These are phyloP conservation scores for Leptographium wingfieldii DNA, from an alignment of 2,329 filamentous ascomycete species.

Conservation along the genomic window DNA sequence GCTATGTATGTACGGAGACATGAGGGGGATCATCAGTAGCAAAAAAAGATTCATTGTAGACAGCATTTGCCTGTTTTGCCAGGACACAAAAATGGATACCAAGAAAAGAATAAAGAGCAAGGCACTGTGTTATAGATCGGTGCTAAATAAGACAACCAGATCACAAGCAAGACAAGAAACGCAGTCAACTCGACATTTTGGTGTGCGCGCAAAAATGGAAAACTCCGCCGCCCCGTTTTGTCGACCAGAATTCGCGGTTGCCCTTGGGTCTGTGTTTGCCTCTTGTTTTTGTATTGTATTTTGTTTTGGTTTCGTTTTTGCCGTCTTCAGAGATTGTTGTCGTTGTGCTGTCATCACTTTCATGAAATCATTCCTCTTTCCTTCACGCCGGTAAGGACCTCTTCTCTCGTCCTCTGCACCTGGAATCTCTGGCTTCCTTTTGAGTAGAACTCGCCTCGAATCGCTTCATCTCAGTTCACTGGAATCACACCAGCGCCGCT, in stretches of 20 bases:
- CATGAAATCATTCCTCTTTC: not conserved
- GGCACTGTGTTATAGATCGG: not conserved
- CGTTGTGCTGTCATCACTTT: slow-evolving; percentile 1
- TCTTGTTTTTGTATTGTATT: not conserved
- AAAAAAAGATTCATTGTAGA: not conserved
- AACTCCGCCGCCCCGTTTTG: slow-evolving; percentile 1
- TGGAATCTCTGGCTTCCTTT: too few species aligned
- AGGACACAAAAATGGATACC: not conserved
- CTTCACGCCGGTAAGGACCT: too few species aligned
- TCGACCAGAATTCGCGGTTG: slow-evolving; percentile 3
- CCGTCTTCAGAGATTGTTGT: not conserved
- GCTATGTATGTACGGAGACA: not conserved
- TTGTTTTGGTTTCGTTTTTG: not conserved
- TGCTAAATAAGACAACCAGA: not conserved
- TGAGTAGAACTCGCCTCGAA: not conserved
- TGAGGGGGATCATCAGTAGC: not conserved
- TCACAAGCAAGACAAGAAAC: not conserved
- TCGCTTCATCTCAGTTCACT: not conserved
- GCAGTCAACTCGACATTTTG: not conserved
- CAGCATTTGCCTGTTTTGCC: not conserved
- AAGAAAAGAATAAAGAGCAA: not conserved
- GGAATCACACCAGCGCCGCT: not conserved
- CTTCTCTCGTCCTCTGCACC: not conserved
- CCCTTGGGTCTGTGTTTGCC: slow-evolving; percentile 2
- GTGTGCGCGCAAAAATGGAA: not conserved